Evolutionary conservation across 2,329 filamentous ascomycete species (phyloP), one percentile per base, ranked within the genome.

Genomic region (Bipolaris sorokiniana): DNA sequence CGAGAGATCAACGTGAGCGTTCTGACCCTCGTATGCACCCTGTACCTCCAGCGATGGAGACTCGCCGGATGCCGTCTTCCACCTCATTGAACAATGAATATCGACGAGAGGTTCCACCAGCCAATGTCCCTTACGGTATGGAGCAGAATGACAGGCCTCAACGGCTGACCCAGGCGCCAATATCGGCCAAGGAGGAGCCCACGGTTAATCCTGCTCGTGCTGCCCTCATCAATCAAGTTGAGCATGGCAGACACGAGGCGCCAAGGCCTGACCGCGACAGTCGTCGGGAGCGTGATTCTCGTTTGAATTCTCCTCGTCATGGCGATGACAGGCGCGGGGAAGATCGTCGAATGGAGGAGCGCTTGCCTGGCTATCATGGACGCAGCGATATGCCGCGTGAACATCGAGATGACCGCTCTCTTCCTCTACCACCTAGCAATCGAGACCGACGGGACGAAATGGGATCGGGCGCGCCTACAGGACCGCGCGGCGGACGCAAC

Each of bases 391-490:
- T 48, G 10, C 48, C 59, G 49, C 70, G 68, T 9, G 70, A 75
- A 22, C 61, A 68, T 54, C 66, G 71, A n/a, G 74, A 76, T 31
- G 75, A 76, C 28, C 70, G 71, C n/a, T 58, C 58, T 7, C 67
- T 57, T 22, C 38, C 59, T n/a, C 61, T 54, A 4, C 62, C 62
- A n/a, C 57, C 66, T 20, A 55, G 70, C 42, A 75, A 71, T 36
- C 77, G 76, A 60, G 82, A 78, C 54, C 70, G 73, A 26, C 70
- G 74, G 22, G 72, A 77, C 7, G 74, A 75, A n/a, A 62, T 71
- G 10, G 77, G 79, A 47, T 74, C 77, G 23, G 70, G 68, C 36
- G 77, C 83, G 42, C 85, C 84, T 5, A 81, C 80, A 18, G 84
- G 83, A 15, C 84, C 84, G 51, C 81, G 83, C 54, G 75, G 75